These are phyloP conservation scores for Paramyrothecium roridum DNA, from an alignment of 2,329 filamentous ascomycete genomes.

Conservation along the genomic window DNA sequence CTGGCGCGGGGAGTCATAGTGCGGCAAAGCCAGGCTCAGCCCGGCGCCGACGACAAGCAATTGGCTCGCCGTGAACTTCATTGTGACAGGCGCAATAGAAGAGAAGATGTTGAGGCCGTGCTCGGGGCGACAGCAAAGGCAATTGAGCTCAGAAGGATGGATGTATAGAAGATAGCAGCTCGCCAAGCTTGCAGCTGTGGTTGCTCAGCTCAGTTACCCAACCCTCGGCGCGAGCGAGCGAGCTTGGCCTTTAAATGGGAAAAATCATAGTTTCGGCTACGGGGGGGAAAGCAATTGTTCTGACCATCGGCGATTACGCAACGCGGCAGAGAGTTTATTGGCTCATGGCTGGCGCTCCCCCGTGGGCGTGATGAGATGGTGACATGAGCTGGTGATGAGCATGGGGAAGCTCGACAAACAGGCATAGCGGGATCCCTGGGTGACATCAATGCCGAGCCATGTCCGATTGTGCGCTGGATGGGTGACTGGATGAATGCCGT, in stretches of 20 bases:
- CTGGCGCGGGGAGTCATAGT: conserved; percentile 50
- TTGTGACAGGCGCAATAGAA: conserved; percentile 4
- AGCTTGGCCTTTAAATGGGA: background rate
- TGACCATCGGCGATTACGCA: background rate
- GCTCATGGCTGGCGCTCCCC: background rate
- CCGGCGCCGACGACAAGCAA: conserved; percentile 22
- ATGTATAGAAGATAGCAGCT: background rate
- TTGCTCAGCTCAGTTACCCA: too few species aligned
- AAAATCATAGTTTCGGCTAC: background rate
- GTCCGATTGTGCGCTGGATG: background rate
- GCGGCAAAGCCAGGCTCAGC: conserved; percentile 20
- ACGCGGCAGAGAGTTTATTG: background rate
- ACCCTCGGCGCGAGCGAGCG: too few species aligned
- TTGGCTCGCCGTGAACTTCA: conserved; percentile 21
- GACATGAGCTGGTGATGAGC: background rate
- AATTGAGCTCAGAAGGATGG: background rate
- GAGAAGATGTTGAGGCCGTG: background rate
- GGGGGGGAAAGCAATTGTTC: background rate
- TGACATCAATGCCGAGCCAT: conserved; percentile 1
- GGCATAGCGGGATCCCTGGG: background rate
- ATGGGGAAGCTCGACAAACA: background rate
- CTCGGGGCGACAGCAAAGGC: background rate
- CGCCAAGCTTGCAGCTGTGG: too few species aligned
- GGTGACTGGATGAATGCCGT: background rate
- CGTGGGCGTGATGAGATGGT: background rate